A percentile compares a stretch with the other conserved stretches of the same genome.
Evolutionary conservation across 345 rosid species (phyloP).

Genomic region (Sonneratia caseolaris): DNA sequence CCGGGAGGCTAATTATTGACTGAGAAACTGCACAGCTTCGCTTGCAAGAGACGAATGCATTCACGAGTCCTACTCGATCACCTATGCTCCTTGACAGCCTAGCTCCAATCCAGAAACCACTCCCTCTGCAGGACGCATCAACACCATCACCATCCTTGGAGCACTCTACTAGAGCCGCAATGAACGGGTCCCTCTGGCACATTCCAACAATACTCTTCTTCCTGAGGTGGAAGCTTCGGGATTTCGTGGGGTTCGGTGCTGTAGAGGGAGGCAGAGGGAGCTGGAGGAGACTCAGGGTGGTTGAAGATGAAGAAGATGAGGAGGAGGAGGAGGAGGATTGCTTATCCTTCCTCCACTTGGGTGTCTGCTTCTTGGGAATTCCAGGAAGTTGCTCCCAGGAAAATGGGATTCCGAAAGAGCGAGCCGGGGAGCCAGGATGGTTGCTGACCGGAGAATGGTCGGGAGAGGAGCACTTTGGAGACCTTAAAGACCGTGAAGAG

Average conservation of each 20-base stretch:
- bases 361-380: constrained; percentile 10
- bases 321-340: too few species aligned
- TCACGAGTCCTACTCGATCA: constrained; percentile 16
- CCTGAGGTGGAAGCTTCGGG: background rate
- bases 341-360: background rate
- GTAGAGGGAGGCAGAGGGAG: constrained; percentile 5
- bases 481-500: background rate
- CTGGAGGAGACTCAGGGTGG: background rate
- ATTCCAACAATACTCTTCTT: background rate
- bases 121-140: background rate
- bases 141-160: constrained; percentile 7
- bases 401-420: constrained; percentile 12
- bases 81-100: constrained; percentile 22
- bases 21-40: constrained; percentile 12
- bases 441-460: too few species aligned
- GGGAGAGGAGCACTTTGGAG: background rate
- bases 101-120: background rate
- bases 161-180: constrained; percentile 10
- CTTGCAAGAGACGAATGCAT: constrained; percentile 6
- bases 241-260: background rate
- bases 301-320: too few species aligned
- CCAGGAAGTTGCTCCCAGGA: constrained; percentile 18
- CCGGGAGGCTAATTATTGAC: constrained; percentile 4
- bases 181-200: constrained; percentile 14
- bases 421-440: background rate